phyloP scores from a whole-genome alignment of 371 early-diverging fungal species.

The Phascolomyces articulosus region DNA sequence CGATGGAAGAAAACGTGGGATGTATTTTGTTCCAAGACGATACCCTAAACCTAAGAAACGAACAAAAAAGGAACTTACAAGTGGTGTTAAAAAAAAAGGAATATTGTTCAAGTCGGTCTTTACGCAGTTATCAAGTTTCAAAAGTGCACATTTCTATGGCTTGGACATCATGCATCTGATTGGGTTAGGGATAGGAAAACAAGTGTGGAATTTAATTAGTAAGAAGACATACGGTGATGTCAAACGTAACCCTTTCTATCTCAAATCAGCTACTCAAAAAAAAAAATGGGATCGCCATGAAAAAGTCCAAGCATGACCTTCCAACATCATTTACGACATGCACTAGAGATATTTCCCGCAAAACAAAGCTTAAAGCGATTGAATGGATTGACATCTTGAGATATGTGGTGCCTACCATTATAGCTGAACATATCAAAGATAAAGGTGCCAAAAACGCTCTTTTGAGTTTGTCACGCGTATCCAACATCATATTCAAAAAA shows the following conservation, averaged over 20 bases:
- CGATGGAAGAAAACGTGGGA: neutral
- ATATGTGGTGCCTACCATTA: conserved; percentile 1
- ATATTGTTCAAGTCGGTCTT: neutral
- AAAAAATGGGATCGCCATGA: neutral
- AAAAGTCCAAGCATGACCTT: neutral
- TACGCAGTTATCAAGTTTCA: neutral
- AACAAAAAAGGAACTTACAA: neutral
- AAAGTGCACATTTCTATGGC: neutral
- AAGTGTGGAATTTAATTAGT: neutral
- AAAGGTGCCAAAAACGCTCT: neutral
- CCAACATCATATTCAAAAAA: neutral
- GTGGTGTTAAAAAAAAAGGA: neutral
- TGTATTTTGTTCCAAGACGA: neutral
- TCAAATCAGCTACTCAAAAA: neutral
- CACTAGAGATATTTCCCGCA: neutral
- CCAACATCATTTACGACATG: neutral
- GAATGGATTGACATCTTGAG: conserved; percentile 2
- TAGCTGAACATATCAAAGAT: neutral
- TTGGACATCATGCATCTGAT: neutral
- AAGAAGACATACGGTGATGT: neutral
- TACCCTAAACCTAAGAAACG: neutral
- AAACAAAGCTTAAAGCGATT: neutral
- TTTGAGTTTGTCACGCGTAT: neutral
- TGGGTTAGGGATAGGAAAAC: neutral
- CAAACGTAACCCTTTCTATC: neutral